Evolutionary conservation across 139 green algal species (phyloP).

Genomic region (Tetradesmus lagerheimii): DNA sequence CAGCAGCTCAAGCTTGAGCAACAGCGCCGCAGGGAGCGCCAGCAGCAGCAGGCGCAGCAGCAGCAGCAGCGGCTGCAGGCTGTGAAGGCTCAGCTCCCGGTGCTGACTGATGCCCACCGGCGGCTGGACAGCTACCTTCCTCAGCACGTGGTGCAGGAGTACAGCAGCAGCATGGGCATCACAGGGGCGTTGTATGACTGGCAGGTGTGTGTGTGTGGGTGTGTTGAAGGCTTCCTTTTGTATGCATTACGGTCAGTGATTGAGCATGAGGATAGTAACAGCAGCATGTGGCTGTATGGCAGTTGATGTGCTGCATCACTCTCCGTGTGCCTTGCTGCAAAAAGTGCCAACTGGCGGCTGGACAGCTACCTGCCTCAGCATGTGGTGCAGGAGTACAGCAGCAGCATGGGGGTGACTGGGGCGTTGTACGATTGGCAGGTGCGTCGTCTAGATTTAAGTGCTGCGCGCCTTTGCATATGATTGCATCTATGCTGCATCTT

Average conservation of each 20-base stretch:
- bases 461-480: no score
- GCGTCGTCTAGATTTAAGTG: no score
- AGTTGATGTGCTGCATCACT: no score
- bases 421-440: neutral
- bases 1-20: neutral
- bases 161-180: neutral
- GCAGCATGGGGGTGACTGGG: neutral
- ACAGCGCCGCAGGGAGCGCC: neutral
- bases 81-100: neutral
- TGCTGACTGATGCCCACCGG: neutral
- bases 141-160: neutral
- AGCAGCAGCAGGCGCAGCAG: neutral
- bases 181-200: neutral
- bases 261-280: no score
- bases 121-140: neutral
- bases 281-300: no score
- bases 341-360: no score
- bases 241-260: no score
- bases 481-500: no score
- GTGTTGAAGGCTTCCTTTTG: no score
- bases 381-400: no score
- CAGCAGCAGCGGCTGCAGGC: neutral
- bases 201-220: neutral
- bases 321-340: no score
- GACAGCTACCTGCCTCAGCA: no score